These are phyloP conservation scores for Fusarium xyrophilum DNA, from an alignment of 2,329 filamentous ascomycete genomes.

Conservation along the genomic window DNA sequence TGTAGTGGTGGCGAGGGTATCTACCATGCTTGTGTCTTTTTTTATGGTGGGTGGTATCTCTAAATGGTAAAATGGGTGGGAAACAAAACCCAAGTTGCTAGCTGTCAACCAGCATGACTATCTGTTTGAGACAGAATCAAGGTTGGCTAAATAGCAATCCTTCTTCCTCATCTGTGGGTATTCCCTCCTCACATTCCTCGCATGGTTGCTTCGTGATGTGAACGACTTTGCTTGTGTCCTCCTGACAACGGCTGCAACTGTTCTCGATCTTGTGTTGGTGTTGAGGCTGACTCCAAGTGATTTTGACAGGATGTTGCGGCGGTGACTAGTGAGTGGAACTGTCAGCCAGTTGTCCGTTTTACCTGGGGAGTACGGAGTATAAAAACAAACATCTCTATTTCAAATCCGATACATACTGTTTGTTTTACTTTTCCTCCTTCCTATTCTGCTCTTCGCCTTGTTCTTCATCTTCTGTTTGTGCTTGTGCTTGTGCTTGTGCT, in stretches of 20 bases:
- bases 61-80: background rate
- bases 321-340: background rate
- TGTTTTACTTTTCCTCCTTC: slow-evolving; percentile 3
- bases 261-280: no score
- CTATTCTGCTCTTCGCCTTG: background rate
- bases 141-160: background rate
- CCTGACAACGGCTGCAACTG: no score
- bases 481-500: no score
- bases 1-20: background rate
- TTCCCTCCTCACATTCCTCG: background rate
- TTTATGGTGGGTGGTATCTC: background rate
- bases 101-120: background rate
- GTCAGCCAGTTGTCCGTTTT: background rate
- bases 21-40: background rate
- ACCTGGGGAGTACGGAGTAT: background rate
- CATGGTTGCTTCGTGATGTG: background rate
- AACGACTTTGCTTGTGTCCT: background rate
- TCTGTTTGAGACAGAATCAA: background rate
- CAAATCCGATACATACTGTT: background rate
- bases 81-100: background rate
- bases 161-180: slow-evolving; percentile 12
- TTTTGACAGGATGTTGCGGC: background rate
- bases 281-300: background rate
- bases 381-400: background rate
- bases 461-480: slow-evolving; percentile 13